Conservation (phyloP, 352 stramenopile genomes). For the Phytophthora boehmeriae region DNA sequence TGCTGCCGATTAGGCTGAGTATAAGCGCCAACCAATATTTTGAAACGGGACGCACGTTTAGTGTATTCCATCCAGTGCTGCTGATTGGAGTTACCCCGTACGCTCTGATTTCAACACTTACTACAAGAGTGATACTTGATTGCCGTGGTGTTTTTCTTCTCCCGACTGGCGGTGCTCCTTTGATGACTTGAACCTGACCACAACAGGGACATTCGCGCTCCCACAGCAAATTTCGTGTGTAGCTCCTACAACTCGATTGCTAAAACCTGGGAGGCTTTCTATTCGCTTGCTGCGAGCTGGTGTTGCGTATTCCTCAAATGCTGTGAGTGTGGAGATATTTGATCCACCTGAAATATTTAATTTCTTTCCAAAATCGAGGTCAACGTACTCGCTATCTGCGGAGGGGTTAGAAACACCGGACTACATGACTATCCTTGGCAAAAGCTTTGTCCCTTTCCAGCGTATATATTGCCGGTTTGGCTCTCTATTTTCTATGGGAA, state of each 20-base stretch:
- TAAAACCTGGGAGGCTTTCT: conserved; percentile 18
- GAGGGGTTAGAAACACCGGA: conserved; percentile 5
- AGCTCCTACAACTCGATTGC: conserved; percentile 2
- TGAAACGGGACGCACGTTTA: conserved; percentile 40
- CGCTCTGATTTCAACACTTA: conserved; percentile 31
- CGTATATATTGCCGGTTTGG: conserved; percentile 47
- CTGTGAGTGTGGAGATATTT: conserved; percentile 31
- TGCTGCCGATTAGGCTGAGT: conserved; percentile 35
- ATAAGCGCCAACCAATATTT: conserved; percentile 35
- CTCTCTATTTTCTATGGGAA: conserved; percentile 26
- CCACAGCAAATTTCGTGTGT: conserved; percentile 26
- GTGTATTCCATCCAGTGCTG: conserved; percentile 24
- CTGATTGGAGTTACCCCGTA: conserved; percentile 26
- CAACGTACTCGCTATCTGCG: conserved; percentile 5
- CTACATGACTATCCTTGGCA: conserved; percentile 36
- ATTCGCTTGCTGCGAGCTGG: conserved; percentile 26
- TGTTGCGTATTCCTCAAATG: conserved; percentile 31
- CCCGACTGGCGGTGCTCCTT: conserved; percentile 38
- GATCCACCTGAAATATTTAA: conserved; percentile 38
- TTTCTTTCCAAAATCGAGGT: conserved; percentile 31
- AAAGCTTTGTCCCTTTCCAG: conserved; percentile 52
- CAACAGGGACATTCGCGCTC: conserved; percentile 26
- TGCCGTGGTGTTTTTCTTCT: conserved; percentile 22
- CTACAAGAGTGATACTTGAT: conserved; percentile 26
- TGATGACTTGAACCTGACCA: conserved; percentile 31